These are phyloP conservation scores for Arbutus unedo DNA, from an alignment of 148 eudicot species.

Conservation along the genomic window DNA sequence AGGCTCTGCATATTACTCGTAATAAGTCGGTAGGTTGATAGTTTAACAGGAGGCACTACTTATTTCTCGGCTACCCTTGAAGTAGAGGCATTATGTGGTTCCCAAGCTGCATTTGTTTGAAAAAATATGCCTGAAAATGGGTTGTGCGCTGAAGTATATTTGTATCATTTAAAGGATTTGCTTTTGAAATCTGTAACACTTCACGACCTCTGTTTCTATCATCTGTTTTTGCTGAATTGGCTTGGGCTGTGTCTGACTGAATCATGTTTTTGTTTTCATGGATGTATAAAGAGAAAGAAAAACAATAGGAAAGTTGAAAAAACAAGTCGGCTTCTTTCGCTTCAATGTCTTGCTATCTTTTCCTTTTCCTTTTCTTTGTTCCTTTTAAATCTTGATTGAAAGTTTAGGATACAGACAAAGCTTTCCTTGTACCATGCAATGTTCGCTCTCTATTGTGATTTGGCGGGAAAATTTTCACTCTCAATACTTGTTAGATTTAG, in stretches of 20 bases:
- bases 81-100: not conserved
- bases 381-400: not conserved
- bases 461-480: not conserved
- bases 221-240: not conserved
- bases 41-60: not conserved
- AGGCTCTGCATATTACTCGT: not conserved
- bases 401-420: not conserved
- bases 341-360: too few species aligned
- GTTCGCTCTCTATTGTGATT: not conserved
- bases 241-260: too few species aligned
- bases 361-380: too few species aligned
- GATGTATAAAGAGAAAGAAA: too few species aligned
- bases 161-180: not conserved
- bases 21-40: not conserved
- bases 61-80: not conserved
- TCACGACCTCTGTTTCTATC: constrained; percentile 1
- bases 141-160: not conserved
- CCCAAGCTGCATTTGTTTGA: not conserved
- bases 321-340: too few species aligned
- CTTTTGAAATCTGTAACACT: not conserved
- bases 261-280: too few species aligned
- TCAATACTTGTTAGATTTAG: not conserved
- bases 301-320: too few species aligned
- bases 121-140: not conserved
- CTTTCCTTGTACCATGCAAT: not conserved